A percentile compares a stretch with the other conserved stretches of the same genome.
phyloP scores from a whole-genome alignment of 2,329 filamentous ascomycete species.

The Tolypocladium amazonense region DNA sequence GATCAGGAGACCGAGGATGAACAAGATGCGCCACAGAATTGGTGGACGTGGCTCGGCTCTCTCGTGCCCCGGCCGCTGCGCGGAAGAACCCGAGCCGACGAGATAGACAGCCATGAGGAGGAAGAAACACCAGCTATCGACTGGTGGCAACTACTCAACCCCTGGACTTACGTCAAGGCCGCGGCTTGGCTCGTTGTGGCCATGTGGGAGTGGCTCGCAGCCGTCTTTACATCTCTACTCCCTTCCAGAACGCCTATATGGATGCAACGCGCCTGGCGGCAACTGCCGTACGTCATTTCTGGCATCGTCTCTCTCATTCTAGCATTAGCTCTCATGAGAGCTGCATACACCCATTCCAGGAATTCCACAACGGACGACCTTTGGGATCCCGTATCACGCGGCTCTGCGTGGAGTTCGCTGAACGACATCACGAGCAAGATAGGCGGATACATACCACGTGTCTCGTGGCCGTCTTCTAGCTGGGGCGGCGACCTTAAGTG shows the following conservation, averaged over 20 bases:
- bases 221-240: conserved; percentile 5
- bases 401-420: conserved; percentile 2
- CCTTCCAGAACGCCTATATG: conserved; percentile 3
- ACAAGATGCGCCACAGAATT: not conserved
- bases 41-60: not conserved
- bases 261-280: conserved; percentile 3
- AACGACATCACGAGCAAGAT: conserved; percentile 7
- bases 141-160: conserved; percentile 18
- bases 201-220: conserved; percentile 9
- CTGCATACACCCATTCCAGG: not conserved
- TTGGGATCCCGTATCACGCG: conserved; percentile 2
- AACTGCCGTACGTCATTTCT: conserved; percentile 3
- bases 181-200: conserved; percentile 12
- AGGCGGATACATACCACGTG: conserved; percentile 12
- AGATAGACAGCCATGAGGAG: not conserved
- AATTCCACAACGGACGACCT: not conserved
- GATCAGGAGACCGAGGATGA: not conserved
- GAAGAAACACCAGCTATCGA: conserved; percentile 3
- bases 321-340: conserved; percentile 2
- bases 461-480: conserved; percentile 15
- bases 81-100: conserved; percentile 2
- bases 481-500: conserved; percentile 10
- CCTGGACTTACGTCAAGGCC: conserved; percentile 18
- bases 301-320: conserved; percentile 3
- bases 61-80: not conserved